Evolutionary conservation across 2,329 filamentous ascomycete genomes (phyloP).

Genomic region (Dactylellina parvicollis): DNA sequence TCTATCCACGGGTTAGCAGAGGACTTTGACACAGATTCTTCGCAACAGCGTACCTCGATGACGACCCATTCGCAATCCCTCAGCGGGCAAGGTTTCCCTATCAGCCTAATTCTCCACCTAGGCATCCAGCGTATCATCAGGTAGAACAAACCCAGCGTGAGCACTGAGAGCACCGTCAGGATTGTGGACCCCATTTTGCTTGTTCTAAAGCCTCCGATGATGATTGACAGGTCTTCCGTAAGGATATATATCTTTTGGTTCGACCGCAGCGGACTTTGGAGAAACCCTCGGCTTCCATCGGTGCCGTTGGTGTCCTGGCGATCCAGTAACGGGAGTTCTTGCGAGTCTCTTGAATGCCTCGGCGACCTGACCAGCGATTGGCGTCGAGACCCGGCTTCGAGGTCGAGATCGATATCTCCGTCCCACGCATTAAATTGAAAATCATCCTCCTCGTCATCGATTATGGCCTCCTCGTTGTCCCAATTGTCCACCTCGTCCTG

Average conservation of each 20-base stretch:
- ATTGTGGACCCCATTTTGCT: constrained; percentile 75
- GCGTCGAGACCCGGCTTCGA: constrained; percentile 66
- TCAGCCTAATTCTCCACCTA: constrained; percentile 79
- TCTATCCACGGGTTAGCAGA: constrained; percentile 64
- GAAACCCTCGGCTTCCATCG: constrained; percentile 56
- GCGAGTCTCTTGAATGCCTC: constrained; percentile 68
- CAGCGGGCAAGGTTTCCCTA: constrained; percentile 75
- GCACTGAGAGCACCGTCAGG: constrained; percentile 66
- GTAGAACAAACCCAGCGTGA: constrained; percentile 81
- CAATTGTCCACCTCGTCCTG: constrained; percentile 74
- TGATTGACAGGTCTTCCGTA: constrained; percentile 93
- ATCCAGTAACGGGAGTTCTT: constrained; percentile 75
- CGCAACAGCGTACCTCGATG: constrained; percentile 72
- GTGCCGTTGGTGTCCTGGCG: constrained; percentile 71
- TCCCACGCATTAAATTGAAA: constrained; percentile 62
- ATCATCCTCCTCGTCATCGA: constrained; percentile 63
- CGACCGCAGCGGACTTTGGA: constrained; percentile 59
- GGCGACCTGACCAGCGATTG: constrained; percentile 67
- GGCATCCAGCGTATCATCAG: constrained; percentile 90
- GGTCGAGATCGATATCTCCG: constrained; percentile 62
- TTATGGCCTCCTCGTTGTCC: constrained; percentile 64
- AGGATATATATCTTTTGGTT: constrained; percentile 93
- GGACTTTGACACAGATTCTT: constrained; percentile 3
- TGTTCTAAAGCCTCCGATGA: constrained; percentile 88
- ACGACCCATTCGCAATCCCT: constrained; percentile 88